Evolutionary conservation across 352 stramenopile genomes (phyloP), one percentile per base, ranked within the genome.

Genomic region (Globisporangium spinosum): DNA sequence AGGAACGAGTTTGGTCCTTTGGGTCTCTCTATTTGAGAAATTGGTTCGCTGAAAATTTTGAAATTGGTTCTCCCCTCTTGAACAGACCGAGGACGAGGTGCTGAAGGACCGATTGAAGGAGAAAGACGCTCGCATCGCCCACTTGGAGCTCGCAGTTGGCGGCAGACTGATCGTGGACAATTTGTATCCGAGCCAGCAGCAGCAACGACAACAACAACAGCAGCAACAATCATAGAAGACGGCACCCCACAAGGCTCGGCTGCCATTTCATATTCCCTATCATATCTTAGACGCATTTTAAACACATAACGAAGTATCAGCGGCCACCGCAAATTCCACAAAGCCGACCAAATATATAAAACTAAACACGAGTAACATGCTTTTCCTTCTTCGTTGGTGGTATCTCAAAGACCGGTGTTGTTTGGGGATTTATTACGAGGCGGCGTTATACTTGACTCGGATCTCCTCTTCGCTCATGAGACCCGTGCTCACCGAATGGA

Each of bases 391-490:
- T 54, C 72, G 69, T 64, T 63, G 68, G 75, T 77, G 72, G 62
- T 77, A 68, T 32, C 32, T 54, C 43, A 78, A 59, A 74, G 71
- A 78, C 65, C 62, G 57, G 58, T 57, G 71, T 72, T 58, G 64
- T 40, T 57, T 75, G 64, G 40, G 40, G 40, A 67, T 83, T 77
- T 81, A 78, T 89, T 88, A 89, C 80, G 83, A 87, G 54, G 80
- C 73, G 55, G 77, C 74, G 65, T 87, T 89, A 85, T 98, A 98
- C 83, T 98, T 98, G 71, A 98, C 95, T 80, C 93, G 90, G 68
- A 98, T 95, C 62, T 98, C 90, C 64, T 98, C 94, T 80, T 98
- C 95, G 64, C 82, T 78, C 70, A 98, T 79, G 58, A 98, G 90
- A 1, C 93, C 93, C 60, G 76, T 77, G 65, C 85, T 93, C 68